Percentiles rank a stretch among this genome's conserved stretches.
Evolutionary conservation across 768 basidiomycete species (phyloP).

Genomic region (Tulasnella sp.): DNA sequence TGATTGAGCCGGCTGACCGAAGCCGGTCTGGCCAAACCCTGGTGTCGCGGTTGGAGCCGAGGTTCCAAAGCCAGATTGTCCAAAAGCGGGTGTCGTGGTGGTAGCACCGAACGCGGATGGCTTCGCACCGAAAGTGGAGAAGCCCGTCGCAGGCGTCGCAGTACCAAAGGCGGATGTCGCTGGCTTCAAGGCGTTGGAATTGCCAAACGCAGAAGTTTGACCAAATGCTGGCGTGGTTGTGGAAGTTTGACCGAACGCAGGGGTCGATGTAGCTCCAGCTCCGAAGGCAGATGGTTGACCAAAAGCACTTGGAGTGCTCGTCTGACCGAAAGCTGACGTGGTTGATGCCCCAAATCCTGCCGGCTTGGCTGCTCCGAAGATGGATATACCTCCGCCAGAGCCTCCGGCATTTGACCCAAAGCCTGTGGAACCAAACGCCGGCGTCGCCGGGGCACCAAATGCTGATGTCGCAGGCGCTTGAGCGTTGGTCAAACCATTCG

Average conservation of each 20-base stretch:
- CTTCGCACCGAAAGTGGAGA: conserved; percentile 34
- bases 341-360: conserved; percentile 21
- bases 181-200: neutral
- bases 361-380: conserved; percentile 35
- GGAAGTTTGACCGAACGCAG: conserved; percentile 32
- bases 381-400: conserved; percentile 34
- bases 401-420: conserved; percentile 31
- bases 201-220: conserved; percentile 25
- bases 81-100: conserved; percentile 13
- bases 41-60: conserved; percentile 30
- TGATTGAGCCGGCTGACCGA: conserved; percentile 32
- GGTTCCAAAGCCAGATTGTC: conserved; percentile 20
- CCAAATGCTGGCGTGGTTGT: conserved; percentile 27
- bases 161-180: conserved; percentile 32
- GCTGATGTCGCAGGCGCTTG: conserved; percentile 31
- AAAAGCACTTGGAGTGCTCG: conserved; percentile 36
- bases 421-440: conserved; percentile 35
- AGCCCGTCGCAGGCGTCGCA: conserved; percentile 22
- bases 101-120: conserved; percentile 21
- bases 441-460: conserved; percentile 25
- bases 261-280: conserved; percentile 26
- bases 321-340: conserved; percentile 29
- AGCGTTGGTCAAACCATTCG: conserved; percentile 28
- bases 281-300: conserved; percentile 33
- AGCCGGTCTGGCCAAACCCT: conserved; percentile 37